These are phyloP conservation scores for Corylus avellana DNA, from an alignment of 306 rosid genomes.

Conservation along the genomic window DNA sequence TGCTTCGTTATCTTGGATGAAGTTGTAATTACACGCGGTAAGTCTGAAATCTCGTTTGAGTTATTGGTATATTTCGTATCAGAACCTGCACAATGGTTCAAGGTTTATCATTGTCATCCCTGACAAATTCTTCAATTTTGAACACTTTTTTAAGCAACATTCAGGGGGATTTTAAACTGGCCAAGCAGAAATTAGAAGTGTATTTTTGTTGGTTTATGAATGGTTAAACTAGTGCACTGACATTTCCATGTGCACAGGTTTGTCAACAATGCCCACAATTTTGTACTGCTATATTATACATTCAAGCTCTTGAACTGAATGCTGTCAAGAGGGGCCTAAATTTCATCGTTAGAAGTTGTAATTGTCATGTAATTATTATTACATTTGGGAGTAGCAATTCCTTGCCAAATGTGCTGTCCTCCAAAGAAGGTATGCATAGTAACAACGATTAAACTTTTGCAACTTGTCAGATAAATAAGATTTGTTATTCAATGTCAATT, in stretches of 20 bases:
- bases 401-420: background rate
- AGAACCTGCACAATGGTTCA: background rate
- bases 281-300: conserved; percentile 29
- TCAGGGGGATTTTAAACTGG: background rate
- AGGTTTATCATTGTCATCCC: background rate
- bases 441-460: background rate
- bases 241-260: conserved; percentile 29
- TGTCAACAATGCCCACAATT: conserved; percentile 31
- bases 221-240: background rate
- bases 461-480: background rate
- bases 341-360: conserved; percentile 7
- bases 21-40: conserved; percentile 49
- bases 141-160: too few relatives aligned
- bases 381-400: background rate
- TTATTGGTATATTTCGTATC: background rate
- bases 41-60: background rate
- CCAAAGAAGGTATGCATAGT: background rate
- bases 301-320: conserved; percentile 8
- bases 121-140: background rate
- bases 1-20: conserved; percentile 93
- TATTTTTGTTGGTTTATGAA: background rate
- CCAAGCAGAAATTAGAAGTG: background rate
- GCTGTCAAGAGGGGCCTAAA: conserved; percentile 26
- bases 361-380: conserved; percentile 25
- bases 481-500: background rate